Evolutionary conservation across 176 grass and related monocot genomes (phyloP), one percentile per base, ranked within the genome.

Genomic region (Tillandsia leiboldiana): DNA sequence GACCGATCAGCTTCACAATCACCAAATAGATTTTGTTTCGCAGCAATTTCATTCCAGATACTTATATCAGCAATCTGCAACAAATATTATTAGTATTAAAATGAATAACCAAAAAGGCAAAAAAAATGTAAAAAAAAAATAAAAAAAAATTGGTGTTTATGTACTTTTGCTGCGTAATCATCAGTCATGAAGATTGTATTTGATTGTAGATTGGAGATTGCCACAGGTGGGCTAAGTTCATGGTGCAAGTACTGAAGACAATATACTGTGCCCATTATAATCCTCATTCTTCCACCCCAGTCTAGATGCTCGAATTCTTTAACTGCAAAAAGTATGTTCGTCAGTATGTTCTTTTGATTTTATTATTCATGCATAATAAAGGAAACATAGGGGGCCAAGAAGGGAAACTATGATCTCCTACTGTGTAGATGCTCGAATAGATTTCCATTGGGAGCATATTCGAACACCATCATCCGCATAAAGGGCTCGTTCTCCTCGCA

Each of bases 381-480:
- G 69, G 47, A 80, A 73, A 73, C 7, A 17, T 12, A n/a, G 53
- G n/a, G 27, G 50, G 49, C 26, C 6, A 52, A 12, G 59, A 52
- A 12, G 59, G 42, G 18, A 73, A 79, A 75, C 51, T 26, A 72
- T 73, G 65, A 74, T 72, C 28, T 53, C 83, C 83, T 79, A 90
- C 89, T 67, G 64, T 97, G 93, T 57, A 97, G 93, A 81, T 97
- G 88, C 20, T 97, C 89, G 48, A 75, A 84, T 50, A 97, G 86
- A 79, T 68, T 87, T 51, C 93, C 93, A 23, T 97, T 91, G 15
- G 89, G 79, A 79, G 89, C 83, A 81, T 87, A 90, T 82, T 97
- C 93, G 28, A 87, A 83, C 13, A 92, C 88, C 93, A 97, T 90
- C 89, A 97, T 97, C 68, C 89, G 87, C 77, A 85, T 97, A 78